Percentiles rank a stretch among this genome's conserved stretches.
Evolutionary conservation across 768 basidiomycete genomes (phyloP).

Genomic region (Lentinus brumalis): DNA sequence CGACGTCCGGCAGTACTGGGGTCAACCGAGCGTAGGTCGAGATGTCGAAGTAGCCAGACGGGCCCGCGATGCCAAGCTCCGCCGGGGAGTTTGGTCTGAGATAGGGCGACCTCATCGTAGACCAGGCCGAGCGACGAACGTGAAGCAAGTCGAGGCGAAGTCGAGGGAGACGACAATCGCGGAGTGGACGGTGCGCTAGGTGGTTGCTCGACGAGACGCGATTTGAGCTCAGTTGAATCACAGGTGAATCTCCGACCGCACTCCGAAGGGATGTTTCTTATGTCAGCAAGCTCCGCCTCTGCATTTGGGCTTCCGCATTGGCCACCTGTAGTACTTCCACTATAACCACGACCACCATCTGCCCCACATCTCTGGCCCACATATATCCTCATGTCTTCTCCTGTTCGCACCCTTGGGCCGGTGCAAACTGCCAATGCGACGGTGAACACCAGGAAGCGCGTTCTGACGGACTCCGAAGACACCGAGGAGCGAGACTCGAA

Average conservation of each 20-base stretch:
- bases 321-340: neutral
- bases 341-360: neutral
- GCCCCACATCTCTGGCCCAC: neutral
- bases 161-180: neutral
- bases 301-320: neutral
- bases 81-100: constrained; percentile 12
- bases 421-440: neutral
- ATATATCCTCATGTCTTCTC: constrained; percentile 3
- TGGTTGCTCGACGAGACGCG: neutral
- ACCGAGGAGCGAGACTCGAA: constrained; percentile 12
- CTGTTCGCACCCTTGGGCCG: neutral
- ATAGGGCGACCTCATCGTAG: constrained; percentile 12
- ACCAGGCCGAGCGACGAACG: neutral
- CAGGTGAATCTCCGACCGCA: neutral
- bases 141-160: neutral
- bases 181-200: neutral
- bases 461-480: constrained; percentile 22
- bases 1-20: neutral
- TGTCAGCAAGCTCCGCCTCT: neutral
- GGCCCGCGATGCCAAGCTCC: constrained; percentile 1
- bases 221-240: neutral
- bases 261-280: neutral
- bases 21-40: neutral
- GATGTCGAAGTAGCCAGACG: constrained; percentile 17
- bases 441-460: constrained; percentile 13